Evolutionary conservation across 441 rosid genomes (phyloP).

Genomic region (Theobroma grandiflorum): DNA sequence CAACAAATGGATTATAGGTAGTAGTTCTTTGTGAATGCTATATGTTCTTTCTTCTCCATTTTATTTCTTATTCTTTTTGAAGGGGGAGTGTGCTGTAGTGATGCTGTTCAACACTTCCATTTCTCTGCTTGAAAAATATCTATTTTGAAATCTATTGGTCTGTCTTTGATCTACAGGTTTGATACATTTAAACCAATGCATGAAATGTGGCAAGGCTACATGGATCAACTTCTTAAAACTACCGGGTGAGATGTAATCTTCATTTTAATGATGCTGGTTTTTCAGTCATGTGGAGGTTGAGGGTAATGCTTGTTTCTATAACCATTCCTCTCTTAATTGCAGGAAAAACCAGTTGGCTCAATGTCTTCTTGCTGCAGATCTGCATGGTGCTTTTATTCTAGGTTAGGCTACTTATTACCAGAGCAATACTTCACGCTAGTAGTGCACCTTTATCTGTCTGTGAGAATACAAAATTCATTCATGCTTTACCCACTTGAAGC

Average conservation of each 20-base stretch:
- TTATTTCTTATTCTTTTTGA: background rate
- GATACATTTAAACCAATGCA: conserved; percentile 80
- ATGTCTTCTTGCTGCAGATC: conserved; percentile 73
- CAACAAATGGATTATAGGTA: background rate
- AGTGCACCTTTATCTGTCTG: background rate
- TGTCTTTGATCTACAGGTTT: conserved; percentile 58
- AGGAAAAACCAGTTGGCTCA: conserved; percentile 69
- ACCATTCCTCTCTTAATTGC: conserved; percentile 35
- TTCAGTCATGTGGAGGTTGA: background rate
- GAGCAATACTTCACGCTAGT: background rate
- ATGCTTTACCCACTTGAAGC: background rate
- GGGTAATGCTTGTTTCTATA: background rate
- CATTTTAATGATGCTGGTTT: background rate
- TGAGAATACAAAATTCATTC: background rate
- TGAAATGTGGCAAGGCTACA: conserved; percentile 85
- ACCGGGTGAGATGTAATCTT: conserved; percentile 56
- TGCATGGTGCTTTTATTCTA: conserved; percentile 81
- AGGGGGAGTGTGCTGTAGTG: background rate
- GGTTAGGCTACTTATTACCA: conserved; percentile 45
- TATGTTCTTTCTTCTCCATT: background rate
- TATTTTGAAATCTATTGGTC: conserved; percentile 14
- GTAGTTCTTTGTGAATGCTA: background rate
- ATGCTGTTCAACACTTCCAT: background rate
- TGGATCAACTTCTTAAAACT: conserved; percentile 62
- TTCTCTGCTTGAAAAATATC: background rate